Percentiles rank a stretch among this genome's conserved stretches.
Conservation (phyloP, 352 stramenopile genomes). For the Phytophthora sp. region DNA sequence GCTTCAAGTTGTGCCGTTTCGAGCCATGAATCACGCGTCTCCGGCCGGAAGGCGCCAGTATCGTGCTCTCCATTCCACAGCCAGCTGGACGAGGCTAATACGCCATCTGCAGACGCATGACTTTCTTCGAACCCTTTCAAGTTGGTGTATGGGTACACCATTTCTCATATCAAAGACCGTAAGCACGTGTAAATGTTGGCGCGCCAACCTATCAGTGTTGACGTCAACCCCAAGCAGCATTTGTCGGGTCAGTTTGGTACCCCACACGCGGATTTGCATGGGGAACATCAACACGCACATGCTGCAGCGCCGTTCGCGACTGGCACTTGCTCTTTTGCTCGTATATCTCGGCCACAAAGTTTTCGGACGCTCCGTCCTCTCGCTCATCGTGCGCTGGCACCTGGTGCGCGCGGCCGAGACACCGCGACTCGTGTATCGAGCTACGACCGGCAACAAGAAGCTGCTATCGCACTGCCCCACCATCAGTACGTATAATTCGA, state of each 20-base stretch:
- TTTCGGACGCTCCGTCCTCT: constrained; percentile 15
- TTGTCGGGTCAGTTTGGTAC: constrained; percentile 2
- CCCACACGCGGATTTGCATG: constrained; percentile 31
- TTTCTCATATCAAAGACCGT: constrained; percentile 57
- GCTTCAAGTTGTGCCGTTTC: constrained; percentile 20
- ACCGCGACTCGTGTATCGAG: constrained; percentile 48
- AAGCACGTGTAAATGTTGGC: constrained; percentile 29
- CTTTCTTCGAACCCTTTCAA: too few relatives aligned
- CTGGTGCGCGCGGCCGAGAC: constrained; percentile 35
- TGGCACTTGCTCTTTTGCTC: constrained; percentile 13
- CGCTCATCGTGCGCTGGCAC: constrained; percentile 35
- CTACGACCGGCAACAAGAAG: constrained; percentile 44
- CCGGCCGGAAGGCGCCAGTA: not conserved
- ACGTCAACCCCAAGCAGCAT: constrained; percentile 17
- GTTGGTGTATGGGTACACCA: not conserved
- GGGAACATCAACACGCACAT: constrained; percentile 20
- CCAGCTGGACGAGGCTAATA: constrained; percentile 1
- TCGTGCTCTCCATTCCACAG: constrained; percentile 17
- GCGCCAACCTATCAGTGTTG: constrained; percentile 23
- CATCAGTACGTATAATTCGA: constrained; percentile 44
- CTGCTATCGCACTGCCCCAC: constrained; percentile 50
- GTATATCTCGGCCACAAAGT: constrained; percentile 24
- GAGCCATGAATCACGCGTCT: not conserved
- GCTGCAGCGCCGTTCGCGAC: constrained; percentile 17
- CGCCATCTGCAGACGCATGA: constrained; percentile 1